A percentile compares a stretch with the other conserved stretches of the same genome.
Evolutionary conservation across 108 stramenopile genomes (phyloP).

Genomic region (Skeletonema tropicum): DNA sequence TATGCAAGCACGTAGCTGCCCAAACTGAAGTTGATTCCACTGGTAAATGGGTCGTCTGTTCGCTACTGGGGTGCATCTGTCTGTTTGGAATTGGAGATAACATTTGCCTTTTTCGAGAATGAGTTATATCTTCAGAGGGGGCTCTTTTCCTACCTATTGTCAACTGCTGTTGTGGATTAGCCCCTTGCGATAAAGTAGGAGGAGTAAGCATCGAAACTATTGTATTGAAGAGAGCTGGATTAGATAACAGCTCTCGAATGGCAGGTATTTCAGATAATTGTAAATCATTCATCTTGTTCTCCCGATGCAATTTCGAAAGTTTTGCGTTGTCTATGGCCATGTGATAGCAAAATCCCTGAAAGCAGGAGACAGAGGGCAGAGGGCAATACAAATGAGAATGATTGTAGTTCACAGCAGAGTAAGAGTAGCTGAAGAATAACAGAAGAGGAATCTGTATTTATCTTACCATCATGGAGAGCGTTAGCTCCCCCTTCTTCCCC

Average conservation of each 20-base stretch:
- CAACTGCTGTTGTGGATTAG: conserved; percentile 1
- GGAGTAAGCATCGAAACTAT: conserved; percentile 13
- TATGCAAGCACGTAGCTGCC: conserved; percentile 64
- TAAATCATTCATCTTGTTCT: conserved; percentile 1
- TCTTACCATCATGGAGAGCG: not conserved
- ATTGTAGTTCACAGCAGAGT: not conserved
- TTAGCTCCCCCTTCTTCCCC: not conserved
- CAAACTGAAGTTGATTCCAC: conserved; percentile 28
- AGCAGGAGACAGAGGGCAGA: not conserved
- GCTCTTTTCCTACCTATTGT: conserved; percentile 24
- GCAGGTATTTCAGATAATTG: conserved; percentile 18
- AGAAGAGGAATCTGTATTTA: not conserved
- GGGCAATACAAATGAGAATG: not conserved
- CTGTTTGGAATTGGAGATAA: conserved; percentile 10
- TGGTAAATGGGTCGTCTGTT: not conserved
- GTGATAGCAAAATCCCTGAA: not conserved
- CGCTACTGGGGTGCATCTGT: not conserved
- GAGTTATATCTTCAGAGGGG: conserved; percentile 24
- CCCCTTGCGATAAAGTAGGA: not conserved
- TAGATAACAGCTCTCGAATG: conserved; percentile 17
- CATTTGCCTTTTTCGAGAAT: conserved; percentile 7
- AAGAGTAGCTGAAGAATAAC: not conserved
- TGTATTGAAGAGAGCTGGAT: conserved; percentile 8
- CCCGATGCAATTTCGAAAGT: not conserved
- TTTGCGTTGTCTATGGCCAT: not conserved